Evolutionary conservation across 306 rosid genomes (phyloP).

Genomic region (Casuarina cunninghamiana): DNA sequence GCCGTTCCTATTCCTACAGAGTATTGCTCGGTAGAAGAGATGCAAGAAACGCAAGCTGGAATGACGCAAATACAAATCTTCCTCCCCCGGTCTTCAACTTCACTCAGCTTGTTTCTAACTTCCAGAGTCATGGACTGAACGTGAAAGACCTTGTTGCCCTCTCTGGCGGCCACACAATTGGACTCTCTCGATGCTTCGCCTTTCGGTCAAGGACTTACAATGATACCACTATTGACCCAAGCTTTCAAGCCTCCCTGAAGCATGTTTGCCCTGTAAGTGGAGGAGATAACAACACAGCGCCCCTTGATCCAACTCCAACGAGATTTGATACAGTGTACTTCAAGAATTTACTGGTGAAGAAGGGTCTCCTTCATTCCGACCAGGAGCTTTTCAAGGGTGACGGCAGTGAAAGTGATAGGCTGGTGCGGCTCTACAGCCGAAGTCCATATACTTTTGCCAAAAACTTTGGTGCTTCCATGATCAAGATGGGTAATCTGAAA

Average conservation of each 20-base stretch:
- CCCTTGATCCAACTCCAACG: constrained; percentile 11
- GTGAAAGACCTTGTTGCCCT: constrained; percentile 34
- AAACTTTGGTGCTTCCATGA: constrained; percentile 36
- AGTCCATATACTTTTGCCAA: not conserved
- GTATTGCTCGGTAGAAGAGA: constrained; percentile 39
- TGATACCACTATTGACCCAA: constrained; percentile 32
- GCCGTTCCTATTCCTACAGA: constrained; percentile 13
- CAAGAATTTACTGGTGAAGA: constrained; percentile 19
- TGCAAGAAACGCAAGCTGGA: constrained; percentile 30
- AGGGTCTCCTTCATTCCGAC: constrained; percentile 44
- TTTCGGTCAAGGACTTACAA: constrained; percentile 34
- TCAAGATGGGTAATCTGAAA: constrained; percentile 43
- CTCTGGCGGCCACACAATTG: constrained; percentile 38
- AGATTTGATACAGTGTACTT: constrained; percentile 31
- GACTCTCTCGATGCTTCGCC: constrained; percentile 24
- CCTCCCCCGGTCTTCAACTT: constrained; percentile 32
- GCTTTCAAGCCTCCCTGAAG: constrained; percentile 20
- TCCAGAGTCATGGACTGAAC: constrained; percentile 38
- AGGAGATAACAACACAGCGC: constrained; percentile 15
- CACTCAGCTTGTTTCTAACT: constrained; percentile 37
- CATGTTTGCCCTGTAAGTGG: constrained; percentile 30
- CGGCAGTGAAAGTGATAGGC: constrained; percentile 15
- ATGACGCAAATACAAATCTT: constrained; percentile 27
- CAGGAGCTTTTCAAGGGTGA: constrained; percentile 40
- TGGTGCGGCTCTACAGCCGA: constrained; percentile 24